Conservation (phyloP, 129 eudicot species). For the Helianthus tuberosus region DNA sequence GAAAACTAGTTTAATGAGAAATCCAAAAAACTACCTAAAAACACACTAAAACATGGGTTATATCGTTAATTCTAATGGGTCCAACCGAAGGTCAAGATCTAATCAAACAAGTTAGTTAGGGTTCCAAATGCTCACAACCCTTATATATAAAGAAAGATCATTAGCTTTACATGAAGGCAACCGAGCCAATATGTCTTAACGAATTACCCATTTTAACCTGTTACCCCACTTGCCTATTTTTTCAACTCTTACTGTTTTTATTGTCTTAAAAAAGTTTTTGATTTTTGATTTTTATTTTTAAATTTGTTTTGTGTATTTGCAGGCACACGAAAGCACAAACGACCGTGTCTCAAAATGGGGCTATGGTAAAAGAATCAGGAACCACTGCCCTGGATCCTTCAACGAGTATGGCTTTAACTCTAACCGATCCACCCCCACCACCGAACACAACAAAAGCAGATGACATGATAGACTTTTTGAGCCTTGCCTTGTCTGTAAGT, state of each 20-base stretch:
- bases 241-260: too few species aligned
- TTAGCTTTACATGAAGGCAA: too few species aligned
- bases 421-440: constrained; percentile 55
- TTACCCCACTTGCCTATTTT: background rate
- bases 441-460: constrained; percentile 58
- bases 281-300: too few species aligned
- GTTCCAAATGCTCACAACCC: too few species aligned
- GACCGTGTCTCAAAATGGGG: constrained; percentile 29
- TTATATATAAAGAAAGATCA: too few species aligned
- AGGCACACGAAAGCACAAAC: constrained; percentile 67
- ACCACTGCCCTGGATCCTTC: constrained; percentile 8
- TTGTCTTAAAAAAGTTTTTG: too few species aligned
- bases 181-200: background rate
- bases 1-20: too few species aligned
- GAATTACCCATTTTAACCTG: background rate
- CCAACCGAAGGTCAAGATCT: too few species aligned
- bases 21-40: too few species aligned
- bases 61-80: background rate
- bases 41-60: background rate
- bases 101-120: too few species aligned
- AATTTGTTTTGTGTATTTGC: constrained; percentile 19
- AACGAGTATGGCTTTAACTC: constrained; percentile 59
- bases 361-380: constrained; percentile 9
- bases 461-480: constrained; percentile 74
- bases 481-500: constrained; percentile 54